Base-by-base conservation (phyloP, 441 rosid genomes). In the Croton laevigatus region DNA sequence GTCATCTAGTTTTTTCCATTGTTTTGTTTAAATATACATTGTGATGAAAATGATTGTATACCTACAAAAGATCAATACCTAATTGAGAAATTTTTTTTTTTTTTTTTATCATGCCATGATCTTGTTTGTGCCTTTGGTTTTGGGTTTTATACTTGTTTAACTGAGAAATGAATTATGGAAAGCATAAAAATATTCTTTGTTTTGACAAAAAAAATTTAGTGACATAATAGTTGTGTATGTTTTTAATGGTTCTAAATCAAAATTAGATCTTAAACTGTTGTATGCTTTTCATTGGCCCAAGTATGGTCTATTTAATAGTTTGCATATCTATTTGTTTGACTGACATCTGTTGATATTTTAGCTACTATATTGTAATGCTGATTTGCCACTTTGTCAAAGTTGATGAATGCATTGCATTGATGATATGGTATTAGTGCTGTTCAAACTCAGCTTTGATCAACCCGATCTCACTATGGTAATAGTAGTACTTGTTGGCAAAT, bases 31-130 rank as follows among this genome's bases (percentile, higher is more conserved):
- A 22, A 51, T 38, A 10, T 58, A 5, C 44, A 27, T 7, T 14
- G 46, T 22, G 68, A 62, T 62, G 62, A 45, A 55, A 38, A 36
- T 64, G 54, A 32, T 64, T 57, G 44, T 54, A 53, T 54, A 27
- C 65, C 23, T n/a, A 49, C 59, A 72, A 57, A 72, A 64, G 58
- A 55, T 72, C 16, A 36, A 19, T 5, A 19, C 36, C 58, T 53
- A 62, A 42, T 8, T 64, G 20, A 32, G 65, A 5, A 17, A 65
- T 65, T 20, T 53, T n/a, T 54, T 69, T 72, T 32, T 54, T 69
- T 72, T 44, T 65, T 55, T 3, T 45, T 58, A 55, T 7, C 51
- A 64, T 64, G 58, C 69, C 36, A 71, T 59, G 57, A 19, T 64
- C 58, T 57, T 48, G 58, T 46, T 12, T 44, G 40, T 66, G 17